Evolutionary conservation across 2,329 filamentous ascomycete species (phyloP).

Genomic region (Claviceps cyperi): DNA sequence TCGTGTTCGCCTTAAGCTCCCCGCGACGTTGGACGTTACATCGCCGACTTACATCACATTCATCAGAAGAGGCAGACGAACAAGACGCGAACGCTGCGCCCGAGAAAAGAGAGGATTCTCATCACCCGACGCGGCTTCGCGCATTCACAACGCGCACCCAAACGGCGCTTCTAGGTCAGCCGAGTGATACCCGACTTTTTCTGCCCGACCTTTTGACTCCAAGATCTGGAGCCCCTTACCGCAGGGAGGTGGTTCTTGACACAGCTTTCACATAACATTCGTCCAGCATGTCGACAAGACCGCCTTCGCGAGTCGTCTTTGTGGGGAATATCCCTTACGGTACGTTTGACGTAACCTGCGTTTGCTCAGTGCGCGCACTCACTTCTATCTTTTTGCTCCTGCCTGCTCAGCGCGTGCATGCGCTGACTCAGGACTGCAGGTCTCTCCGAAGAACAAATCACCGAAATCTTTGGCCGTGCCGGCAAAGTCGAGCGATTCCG

Average conservation of each 20-base stretch:
- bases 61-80: neutral
- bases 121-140: neutral
- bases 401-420: neutral
- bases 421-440: conserved; percentile 36
- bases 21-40: neutral
- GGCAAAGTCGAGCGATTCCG: conserved; percentile 87
- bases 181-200: neutral
- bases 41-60: neutral
- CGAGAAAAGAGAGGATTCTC: neutral
- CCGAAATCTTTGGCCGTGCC: conserved; percentile 79
- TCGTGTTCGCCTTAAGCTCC: neutral
- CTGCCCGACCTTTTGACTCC: no score
- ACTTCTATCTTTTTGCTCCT: neutral
- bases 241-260: no score
- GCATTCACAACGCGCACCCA: neutral
- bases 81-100: neutral
- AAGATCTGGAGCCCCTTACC: no score
- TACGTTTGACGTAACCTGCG: conserved; percentile 19
- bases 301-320: conserved; percentile 66
- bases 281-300: conserved; percentile 51
- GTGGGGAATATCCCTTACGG: conserved; percentile 79
- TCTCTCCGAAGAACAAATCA: conserved; percentile 89
- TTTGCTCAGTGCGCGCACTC: neutral
- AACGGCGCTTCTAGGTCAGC: neutral
- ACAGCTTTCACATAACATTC: neutral